phyloP scores from a whole-genome alignment of 495 filamentous ascomycete genomes.

The Xylaria cubensis region DNA sequence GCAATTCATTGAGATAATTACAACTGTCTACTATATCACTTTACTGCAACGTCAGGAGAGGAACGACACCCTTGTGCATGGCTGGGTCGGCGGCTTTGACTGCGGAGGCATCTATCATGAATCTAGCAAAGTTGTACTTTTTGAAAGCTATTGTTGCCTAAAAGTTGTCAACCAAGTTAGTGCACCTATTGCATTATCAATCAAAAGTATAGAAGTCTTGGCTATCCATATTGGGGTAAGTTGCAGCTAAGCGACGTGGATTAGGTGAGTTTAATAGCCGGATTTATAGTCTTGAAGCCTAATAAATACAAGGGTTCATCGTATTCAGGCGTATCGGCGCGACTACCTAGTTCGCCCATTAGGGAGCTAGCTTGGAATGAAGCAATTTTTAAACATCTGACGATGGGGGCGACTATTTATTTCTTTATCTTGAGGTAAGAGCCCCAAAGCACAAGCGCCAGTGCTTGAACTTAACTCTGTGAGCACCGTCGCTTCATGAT shows the following conservation, averaged over 20 bases:
- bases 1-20: not conserved
- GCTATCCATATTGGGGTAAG: not conserved
- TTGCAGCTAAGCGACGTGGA: not conserved
- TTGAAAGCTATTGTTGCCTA: not conserved
- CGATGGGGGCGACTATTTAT: not conserved
- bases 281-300: not conserved
- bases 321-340: not conserved
- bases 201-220: not conserved
- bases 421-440: not conserved
- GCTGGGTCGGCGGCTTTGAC: not conserved
- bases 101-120: not conserved
- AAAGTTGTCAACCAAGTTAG: not conserved
- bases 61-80: not conserved
- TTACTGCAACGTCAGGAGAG: not conserved
- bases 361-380: not conserved
- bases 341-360: not conserved
- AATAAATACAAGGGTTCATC: not conserved
- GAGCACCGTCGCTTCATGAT: not conserved
- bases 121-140: not conserved
- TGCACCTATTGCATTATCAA: not conserved
- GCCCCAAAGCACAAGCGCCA: not conserved
- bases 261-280: not conserved
- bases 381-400: not conserved
- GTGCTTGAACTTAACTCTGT: not conserved
- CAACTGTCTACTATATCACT: not conserved